Evolutionary conservation across 1,139 yeast genomes (phyloP).

Genomic region (Taphrina communis): DNA sequence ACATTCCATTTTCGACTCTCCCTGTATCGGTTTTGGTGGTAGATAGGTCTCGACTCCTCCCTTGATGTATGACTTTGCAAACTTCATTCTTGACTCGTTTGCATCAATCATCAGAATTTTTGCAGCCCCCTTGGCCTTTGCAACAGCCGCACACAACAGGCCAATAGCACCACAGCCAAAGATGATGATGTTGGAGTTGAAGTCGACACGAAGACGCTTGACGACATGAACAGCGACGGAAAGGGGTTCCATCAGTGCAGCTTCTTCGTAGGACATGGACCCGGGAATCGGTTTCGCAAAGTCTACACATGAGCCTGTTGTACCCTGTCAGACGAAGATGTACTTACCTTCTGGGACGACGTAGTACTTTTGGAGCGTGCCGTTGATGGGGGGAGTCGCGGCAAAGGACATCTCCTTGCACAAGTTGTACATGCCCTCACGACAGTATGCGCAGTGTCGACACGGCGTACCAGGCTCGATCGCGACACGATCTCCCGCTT

Average conservation of each 20-base stretch:
- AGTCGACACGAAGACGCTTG: constrained; percentile 63
- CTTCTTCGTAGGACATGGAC: constrained; percentile 74
- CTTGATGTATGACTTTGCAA: constrained; percentile 51
- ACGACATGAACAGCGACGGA: constrained; percentile 83
- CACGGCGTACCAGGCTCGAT: constrained; percentile 79
- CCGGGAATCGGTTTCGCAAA: constrained; percentile 80
- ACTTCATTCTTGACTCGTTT: constrained; percentile 59
- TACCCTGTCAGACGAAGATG: too few species aligned
- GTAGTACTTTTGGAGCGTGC: constrained; percentile 73
- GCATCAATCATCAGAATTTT: constrained; percentile 66
- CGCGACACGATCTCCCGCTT: constrained; percentile 66
- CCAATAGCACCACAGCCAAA: constrained; percentile 93
- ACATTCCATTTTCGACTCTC: constrained; percentile 50
- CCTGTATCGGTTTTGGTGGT: constrained; percentile 52
- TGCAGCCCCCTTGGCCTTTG: constrained; percentile 74
- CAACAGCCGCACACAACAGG: constrained; percentile 72
- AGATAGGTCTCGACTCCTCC: constrained; percentile 60
- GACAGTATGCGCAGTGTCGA: constrained; percentile 69
- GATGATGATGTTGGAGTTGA: constrained; percentile 72
- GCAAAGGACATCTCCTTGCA: constrained; percentile 87
- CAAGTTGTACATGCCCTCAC: constrained; percentile 75
- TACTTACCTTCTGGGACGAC: constrained; percentile 64
- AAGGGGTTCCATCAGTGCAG: constrained; percentile 83
- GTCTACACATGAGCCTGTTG: constrained; percentile 52
- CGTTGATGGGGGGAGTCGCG: constrained; percentile 79